Conservation (phyloP, 768 basidiomycete genomes). For the Mycena metata region DNA sequence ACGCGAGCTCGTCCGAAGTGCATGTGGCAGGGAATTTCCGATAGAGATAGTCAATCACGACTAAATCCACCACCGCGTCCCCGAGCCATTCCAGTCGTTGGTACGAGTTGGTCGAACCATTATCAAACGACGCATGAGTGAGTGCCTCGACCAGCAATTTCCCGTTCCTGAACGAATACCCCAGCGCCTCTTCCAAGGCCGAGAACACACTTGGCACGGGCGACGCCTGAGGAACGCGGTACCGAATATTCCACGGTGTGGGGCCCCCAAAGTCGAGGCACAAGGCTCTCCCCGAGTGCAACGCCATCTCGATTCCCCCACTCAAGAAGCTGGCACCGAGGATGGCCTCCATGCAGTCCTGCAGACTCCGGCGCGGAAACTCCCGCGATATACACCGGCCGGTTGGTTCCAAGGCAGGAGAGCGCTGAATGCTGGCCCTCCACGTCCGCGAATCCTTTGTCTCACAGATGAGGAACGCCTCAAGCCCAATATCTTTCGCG, state of each 20-base stretch:
- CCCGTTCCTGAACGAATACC: conserved; percentile 77
- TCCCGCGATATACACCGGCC: conserved; percentile 57
- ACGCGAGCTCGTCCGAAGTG: conserved; percentile 82
- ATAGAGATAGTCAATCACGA: conserved; percentile 79
- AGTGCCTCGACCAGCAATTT: conserved; percentile 80
- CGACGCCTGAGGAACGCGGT: conserved; percentile 50
- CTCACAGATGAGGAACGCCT: conserved; percentile 75
- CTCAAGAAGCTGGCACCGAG: conserved; percentile 82
- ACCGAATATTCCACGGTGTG: conserved; percentile 76
- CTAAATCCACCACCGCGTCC: conserved; percentile 82
- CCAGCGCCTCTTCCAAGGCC: conserved; percentile 71
- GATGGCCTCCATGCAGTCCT: conserved; percentile 91
- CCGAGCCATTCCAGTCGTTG: conserved; percentile 92
- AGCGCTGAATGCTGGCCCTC: conserved; percentile 58
- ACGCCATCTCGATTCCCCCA: conserved; percentile 79
- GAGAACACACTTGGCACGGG: conserved; percentile 63
- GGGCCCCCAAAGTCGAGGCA: conserved; percentile 82
- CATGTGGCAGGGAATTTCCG: conserved; percentile 72
- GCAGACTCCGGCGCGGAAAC: conserved; percentile 78
- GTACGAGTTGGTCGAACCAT: conserved; percentile 66
- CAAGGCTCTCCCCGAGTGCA: conserved; percentile 73
- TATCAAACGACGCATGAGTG: conserved; percentile 85
- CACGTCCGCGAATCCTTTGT: conserved; percentile 66
- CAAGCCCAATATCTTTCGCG: conserved; percentile 74
- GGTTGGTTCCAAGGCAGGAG: conserved; percentile 47